Evolutionary conservation across 2,329 filamentous ascomycete genomes (phyloP), one percentile per base, ranked within the genome.

Genomic region (Neoascochyta sp.): DNA sequence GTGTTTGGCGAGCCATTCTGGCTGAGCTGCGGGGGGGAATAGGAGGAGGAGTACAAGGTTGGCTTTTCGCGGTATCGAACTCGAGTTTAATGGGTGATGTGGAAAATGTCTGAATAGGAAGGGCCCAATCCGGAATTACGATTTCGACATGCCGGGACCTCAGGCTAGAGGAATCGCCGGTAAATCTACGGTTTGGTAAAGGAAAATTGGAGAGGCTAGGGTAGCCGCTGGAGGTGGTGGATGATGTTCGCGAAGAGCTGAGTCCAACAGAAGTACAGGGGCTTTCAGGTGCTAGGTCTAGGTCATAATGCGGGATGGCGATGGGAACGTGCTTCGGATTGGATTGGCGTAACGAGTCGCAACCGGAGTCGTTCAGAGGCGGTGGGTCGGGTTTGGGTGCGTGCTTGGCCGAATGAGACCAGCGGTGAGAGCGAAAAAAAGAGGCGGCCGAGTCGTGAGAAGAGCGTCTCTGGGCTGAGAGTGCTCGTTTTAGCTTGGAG

Each of bases 71-170:
- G 25, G 39, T 41, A 21, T 55, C 44, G 29, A 56, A 36, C 7
- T 42, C 35, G 30, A 52, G 41, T 13, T 50, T 47, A 25, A 60
- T 50, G 19, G 62, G 55, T 26, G 56, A 57, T 9, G 57, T 48
- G 34, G 61, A 49, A 29, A 63, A 54, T 50, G 51, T 56, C 33
- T 64, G 52, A 39, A 64, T 50, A 45, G 67, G 65, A 54, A 61
- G 49, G 29, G 64, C 66, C 62, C 62, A 69, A 32, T 61, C 47
- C 23, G 67, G 65, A 41, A 70, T 70, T 38, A 67, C 52, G 48
- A 70, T 70, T 57, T 70, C 66, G 35, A 71, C 68, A 70, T 71
- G 66, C 60, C 68, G 60, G 25, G 62, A 54, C 45, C 54, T 48
- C 28, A 48, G 36, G 34, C 46, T 57, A 13, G 48, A 48, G 24